Evolutionary conservation across 164 flowering plant genomes (phyloP).

Genomic region (Chimonanthus praecox): DNA sequence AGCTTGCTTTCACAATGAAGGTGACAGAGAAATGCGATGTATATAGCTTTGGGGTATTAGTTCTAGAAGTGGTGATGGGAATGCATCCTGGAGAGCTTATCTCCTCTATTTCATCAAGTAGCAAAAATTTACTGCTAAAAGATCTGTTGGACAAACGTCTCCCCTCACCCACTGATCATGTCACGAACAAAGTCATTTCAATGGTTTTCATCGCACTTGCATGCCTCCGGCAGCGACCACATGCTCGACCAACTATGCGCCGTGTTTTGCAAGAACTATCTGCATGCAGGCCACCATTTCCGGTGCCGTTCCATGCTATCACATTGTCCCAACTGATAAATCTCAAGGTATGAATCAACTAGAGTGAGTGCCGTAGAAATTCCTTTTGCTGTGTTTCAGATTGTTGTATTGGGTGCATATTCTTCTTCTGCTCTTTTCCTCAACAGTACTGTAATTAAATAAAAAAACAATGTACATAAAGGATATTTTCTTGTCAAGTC

Average conservation of each 20-base stretch:
- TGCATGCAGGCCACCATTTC: neutral
- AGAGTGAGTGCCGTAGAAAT: neutral
- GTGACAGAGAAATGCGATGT: slow-evolving; percentile 4
- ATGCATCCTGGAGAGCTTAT: slow-evolving; percentile 9
- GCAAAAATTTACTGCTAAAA: neutral
- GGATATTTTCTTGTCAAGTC: too few species aligned
- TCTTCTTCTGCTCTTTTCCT: too few species aligned
- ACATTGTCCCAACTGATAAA: neutral
- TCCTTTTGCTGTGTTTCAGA: too few species aligned
- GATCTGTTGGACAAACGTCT: slow-evolving; percentile 7
- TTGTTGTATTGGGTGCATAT: too few species aligned
- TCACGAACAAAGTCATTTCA: neutral
- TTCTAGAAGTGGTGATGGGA: neutral
- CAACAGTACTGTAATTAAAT: too few species aligned
- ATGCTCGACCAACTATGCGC: neutral
- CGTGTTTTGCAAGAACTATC: neutral
- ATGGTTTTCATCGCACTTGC: neutral
- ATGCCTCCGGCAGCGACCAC: neutral
- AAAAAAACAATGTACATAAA: too few species aligned
- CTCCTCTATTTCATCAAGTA: neutral
- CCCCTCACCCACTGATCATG: neutral
- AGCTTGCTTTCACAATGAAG: slow-evolving; percentile 6
- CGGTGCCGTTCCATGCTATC: neutral
- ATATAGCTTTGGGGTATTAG: neutral
- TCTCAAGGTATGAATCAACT: neutral